Evolutionary conservation across 129 eudicot genomes (phyloP), one percentile per base, ranked within the genome.

Genomic region (Flaveria sonorensis): DNA sequence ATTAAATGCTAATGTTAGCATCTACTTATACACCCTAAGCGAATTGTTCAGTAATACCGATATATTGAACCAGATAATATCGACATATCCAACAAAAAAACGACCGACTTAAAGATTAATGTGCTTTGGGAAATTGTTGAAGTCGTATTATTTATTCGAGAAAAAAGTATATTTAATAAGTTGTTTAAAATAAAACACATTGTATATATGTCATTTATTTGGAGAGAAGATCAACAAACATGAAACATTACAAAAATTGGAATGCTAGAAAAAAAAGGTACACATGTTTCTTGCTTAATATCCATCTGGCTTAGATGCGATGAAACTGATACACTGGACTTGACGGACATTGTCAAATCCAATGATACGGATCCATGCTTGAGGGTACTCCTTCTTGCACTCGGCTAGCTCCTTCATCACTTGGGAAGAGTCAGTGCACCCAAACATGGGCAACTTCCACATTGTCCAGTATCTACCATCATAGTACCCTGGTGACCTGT

Each of bases 261-360:
- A 28, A 72, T 72, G 65, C 64, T 28, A n/a, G 42, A 23, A 52
- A 71, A 30, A 53, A 52, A 52, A 23, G 30, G 18, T 45, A 7
- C 5, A 52, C 32, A 52, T 15, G 6, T 48, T 55, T 53, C 28
- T 52, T 18, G 23, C 1, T 71, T 71, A 70, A 14, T 0, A 61
- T 61, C 68, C 68, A 26, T 61, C 68, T 4, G 68, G 68, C 11
- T 61, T 61, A 26, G 42, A 28, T 28, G 68, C 68, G 19, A 61
- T 61, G 43, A 61, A 61, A 61, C 68, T 61, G 68, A 61, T 61
- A 7, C 68, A 61, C 1, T 61, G 68, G 19, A 61, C 68, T 61
- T 62, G 68, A 62, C 68, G 68, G 20, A 62, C 68, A 6, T 62
- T 62, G 68, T 62, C 68, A 15, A 62, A 62, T 62, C 68, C 68